Conservation (phyloP, 306 rosid genomes). For the Rubus parviflorus region DNA sequence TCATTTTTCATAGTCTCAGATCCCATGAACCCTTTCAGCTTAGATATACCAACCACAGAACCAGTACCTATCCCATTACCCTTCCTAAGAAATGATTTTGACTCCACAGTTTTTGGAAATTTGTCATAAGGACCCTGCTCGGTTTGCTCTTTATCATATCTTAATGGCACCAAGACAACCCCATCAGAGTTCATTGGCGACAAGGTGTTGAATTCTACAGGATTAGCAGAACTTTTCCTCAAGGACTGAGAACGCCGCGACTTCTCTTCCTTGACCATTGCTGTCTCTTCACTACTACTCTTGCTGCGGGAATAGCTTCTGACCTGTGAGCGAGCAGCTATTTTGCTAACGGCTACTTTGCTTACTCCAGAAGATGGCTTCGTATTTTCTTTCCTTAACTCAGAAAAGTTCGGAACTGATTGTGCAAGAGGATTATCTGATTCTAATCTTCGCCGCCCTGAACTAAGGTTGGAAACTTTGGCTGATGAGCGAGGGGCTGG, state of each 20-base stretch:
- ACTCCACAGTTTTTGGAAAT: slow-evolving; percentile 38
- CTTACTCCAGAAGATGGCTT: slow-evolving; percentile 73
- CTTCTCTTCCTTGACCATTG: slow-evolving; percentile 73
- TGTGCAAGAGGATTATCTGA: slow-evolving; percentile 74
- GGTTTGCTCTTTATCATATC: slow-evolving; percentile 63
- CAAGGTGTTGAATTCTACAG: slow-evolving; percentile 58
- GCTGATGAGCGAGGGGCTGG: slow-evolving; percentile 54
- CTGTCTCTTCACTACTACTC: slow-evolving; percentile 60
- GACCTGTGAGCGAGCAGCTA: slow-evolving; percentile 57
- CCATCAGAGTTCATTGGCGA: slow-evolving; percentile 59
- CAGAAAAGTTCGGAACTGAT: slow-evolving; percentile 95
- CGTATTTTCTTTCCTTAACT: slow-evolving; percentile 93
- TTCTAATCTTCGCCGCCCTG: slow-evolving; percentile 68
- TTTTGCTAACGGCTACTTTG: slow-evolving; percentile 65
- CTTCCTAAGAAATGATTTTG: slow-evolving; percentile 65
- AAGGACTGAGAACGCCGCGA: slow-evolving; percentile 51
- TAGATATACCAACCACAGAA: slow-evolving; percentile 47
- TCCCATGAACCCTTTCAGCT: slow-evolving; percentile 62
- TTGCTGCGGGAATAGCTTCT: slow-evolving; percentile 67
- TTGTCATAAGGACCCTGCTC: slow-evolving; percentile 50
- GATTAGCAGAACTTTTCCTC: slow-evolving; percentile 64
- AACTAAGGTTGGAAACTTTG: slow-evolving; percentile 48
- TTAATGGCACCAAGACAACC: slow-evolving; percentile 64
- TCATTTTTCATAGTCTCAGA: slow-evolving; percentile 50
- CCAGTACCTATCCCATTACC: slow-evolving; percentile 59